These are phyloP conservation scores for Paramecium octaurelia DNA, from an alignment of 73 alveolate genomes.

Conservation along the genomic window DNA sequence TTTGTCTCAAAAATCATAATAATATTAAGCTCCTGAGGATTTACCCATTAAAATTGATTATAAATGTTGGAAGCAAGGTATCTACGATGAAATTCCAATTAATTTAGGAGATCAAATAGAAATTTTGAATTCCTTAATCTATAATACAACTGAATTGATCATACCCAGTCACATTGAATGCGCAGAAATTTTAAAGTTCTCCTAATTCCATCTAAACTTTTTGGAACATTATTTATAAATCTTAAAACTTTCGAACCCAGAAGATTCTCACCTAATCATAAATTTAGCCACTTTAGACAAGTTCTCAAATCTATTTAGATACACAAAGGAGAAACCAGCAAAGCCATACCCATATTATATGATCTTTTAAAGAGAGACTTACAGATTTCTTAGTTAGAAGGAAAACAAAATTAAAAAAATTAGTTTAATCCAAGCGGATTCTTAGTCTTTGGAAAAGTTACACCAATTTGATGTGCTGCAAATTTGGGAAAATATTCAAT, in stretches of 20 bases:
- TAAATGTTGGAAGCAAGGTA: constrained; percentile 8
- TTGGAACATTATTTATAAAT: neutral
- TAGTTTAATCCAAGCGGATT: neutral
- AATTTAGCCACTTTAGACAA: neutral
- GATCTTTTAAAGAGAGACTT: neutral
- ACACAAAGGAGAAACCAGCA: neutral
- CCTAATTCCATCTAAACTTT: neutral
- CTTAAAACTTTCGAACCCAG: neutral
- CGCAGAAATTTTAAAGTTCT: neutral
- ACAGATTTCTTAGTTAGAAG: neutral
- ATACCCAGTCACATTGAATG: neutral
- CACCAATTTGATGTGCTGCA: neutral
- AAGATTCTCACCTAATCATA: neutral
- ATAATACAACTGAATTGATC: neutral
- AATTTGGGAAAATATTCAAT: neutral
- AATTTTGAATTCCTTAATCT: neutral
- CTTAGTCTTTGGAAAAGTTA: neutral
- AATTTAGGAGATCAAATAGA: neutral
- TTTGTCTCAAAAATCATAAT: neutral
- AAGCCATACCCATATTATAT: neutral
- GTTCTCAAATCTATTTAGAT: neutral
- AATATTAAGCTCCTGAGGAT: neutral
- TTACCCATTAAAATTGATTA: neutral
- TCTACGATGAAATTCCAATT: neutral
- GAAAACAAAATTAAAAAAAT: neutral